These are phyloP conservation scores for Psophocarpus tetragonolobus DNA, from an alignment of 306 rosid genomes.

Conservation along the genomic window DNA sequence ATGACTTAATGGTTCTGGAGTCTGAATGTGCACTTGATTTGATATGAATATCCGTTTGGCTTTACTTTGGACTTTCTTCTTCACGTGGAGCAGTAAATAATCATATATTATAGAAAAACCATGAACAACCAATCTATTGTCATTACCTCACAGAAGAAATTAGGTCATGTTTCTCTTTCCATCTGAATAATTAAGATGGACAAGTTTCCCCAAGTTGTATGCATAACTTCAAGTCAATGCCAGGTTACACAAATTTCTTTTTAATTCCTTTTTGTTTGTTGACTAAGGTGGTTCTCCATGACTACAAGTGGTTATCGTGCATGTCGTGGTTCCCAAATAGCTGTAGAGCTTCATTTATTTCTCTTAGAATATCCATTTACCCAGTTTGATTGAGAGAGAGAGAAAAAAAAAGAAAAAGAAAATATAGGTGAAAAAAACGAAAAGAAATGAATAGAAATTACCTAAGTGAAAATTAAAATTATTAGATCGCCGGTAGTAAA, in stretches of 20 bases:
- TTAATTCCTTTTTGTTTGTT: constrained; percentile 19
- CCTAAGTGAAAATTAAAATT: too few relatives aligned
- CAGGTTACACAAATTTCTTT: background rate
- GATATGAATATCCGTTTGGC: constrained; percentile 15
- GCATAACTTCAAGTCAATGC: constrained; percentile 33
- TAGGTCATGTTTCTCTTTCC: constrained; percentile 5
- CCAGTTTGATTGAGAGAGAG: too few relatives aligned
- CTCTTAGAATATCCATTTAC: background rate
- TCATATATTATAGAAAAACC: background rate
- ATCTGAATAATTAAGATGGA: constrained; percentile 22
- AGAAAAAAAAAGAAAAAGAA: too few relatives aligned
- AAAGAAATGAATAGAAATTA: too few relatives aligned
- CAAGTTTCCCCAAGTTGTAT: background rate
- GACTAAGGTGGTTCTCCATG: constrained; percentile 14
- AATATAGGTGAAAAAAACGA: too few relatives aligned
- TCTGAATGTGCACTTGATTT: constrained; percentile 9
- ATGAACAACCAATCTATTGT: background rate
- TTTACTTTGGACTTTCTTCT: constrained; percentile 3
- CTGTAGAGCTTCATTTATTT: background rate
- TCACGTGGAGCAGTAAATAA: constrained; percentile 13
- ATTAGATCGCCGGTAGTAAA: too few relatives aligned
- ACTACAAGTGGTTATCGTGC: constrained; percentile 10
- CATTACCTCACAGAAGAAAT: constrained; percentile 18
- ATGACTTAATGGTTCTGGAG: constrained; percentile 8
- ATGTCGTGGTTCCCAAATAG: background rate